These are phyloP conservation scores for Aphanomyces cochlioides DNA, from an alignment of 352 stramenopile genomes.

Conservation along the genomic window DNA sequence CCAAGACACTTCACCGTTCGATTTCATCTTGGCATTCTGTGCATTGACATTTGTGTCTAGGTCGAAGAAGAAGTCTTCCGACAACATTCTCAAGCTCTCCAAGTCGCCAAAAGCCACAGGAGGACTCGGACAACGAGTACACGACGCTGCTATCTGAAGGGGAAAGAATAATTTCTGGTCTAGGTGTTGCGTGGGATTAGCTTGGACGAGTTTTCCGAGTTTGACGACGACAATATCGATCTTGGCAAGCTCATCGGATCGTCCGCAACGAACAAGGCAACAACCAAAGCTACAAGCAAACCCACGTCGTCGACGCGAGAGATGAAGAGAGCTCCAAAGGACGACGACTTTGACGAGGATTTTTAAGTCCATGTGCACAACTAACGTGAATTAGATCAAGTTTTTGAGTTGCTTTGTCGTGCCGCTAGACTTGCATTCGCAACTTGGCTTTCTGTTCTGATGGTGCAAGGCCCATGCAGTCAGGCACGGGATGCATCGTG, in stretches of 20 bases:
- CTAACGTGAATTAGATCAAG: too few species aligned
- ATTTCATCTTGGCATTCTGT: slow-evolving; percentile 7
- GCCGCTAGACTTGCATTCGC: neutral
- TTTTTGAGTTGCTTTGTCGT: neutral
- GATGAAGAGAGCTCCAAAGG: slow-evolving; percentile 8
- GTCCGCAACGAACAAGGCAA: neutral
- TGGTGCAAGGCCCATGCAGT: neutral
- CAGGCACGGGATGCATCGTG: slow-evolving; percentile 1
- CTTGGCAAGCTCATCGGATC: slow-evolving; percentile 66
- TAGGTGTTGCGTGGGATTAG: slow-evolving; percentile 53
- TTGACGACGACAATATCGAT: slow-evolving; percentile 74
- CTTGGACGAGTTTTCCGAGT: slow-evolving; percentile 74
- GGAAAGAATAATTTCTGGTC: neutral
- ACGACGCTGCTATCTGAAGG: neutral
- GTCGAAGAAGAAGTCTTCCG: neutral
- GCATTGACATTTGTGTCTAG: neutral
- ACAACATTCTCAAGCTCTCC: slow-evolving; percentile 10
- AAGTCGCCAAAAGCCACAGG: neutral
- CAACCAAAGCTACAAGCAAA: neutral
- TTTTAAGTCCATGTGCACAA: slow-evolving; percentile 18
- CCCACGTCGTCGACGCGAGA: slow-evolving; percentile 4
- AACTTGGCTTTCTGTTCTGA: too few species aligned
- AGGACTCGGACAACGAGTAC: slow-evolving; percentile 23
- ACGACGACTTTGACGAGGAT: slow-evolving; percentile 28
- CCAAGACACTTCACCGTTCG: slow-evolving; percentile 10